Base-by-base conservation (phyloP, 1,139 yeast genomes). In the Taiozyma onychis region DNA sequence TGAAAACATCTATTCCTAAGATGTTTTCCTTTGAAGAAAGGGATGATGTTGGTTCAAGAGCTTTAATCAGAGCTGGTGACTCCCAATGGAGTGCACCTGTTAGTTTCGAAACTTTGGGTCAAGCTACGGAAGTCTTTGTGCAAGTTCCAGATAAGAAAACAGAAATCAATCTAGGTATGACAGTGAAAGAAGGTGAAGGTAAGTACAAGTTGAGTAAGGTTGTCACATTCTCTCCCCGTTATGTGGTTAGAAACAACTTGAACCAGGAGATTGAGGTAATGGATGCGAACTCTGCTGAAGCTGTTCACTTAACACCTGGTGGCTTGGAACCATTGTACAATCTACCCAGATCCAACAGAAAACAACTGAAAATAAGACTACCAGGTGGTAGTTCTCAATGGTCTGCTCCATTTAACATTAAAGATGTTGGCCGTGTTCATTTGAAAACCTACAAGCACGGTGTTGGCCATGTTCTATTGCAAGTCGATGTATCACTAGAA, bases 81-180 rank as follows among this genome's bases (percentile, higher is more conserved):
- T 85, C 96, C 0, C 73, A 74, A n/a, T 80, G 88, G 82, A 87
- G 97, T 53, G 67, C 73, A 0, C 88, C 90, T 1, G 72, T 89
- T 44, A 85, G 96, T 66, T 83, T 93, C 61, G 97, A 91, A 64
- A 95, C 96, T 2, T 78, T 93, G 52, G 99, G 99, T 0, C 95
- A 89, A 58, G 74, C 83, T 0, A 76, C 78, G 44, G 95, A 89
- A 49, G 77, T 85, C 2, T 73, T 74, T 9, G 77, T 89, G 44
- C 82, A 80, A 44, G 62, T 85, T 1, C 73, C 74, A 43, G 81
- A 80, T 16, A 78, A 76, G 52, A 85, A 80, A 51, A 66, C 79
- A 11, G 97, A 89, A 60, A 80, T 83, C 56, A 83, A 87, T 63
- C 71, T 91, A 26, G 98, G 97, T 14, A 69, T 91, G 21, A 74